Evolutionary conservation across 768 basidiomycete genomes (phyloP).

Genomic region (Crassisporium funariophilum): DNA sequence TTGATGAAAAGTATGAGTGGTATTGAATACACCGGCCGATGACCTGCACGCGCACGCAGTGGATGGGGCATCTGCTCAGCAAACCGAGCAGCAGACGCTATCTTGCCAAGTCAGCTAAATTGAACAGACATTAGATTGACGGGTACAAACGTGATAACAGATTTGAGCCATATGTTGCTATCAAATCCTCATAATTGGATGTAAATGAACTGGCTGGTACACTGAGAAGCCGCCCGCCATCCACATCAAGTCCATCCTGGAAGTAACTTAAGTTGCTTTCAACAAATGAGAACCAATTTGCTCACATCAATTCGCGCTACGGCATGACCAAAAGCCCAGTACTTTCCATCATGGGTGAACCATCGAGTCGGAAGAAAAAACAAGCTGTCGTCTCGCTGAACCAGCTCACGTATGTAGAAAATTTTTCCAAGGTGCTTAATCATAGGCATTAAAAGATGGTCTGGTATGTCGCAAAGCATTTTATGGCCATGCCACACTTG

Average conservation of each 20-base stretch:
- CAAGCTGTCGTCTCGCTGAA: background rate
- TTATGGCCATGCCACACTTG: background rate
- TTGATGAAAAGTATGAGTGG: slow-evolving; percentile 25
- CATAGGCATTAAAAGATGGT: background rate
- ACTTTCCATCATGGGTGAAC: background rate
- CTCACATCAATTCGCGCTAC: background rate
- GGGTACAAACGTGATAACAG: background rate
- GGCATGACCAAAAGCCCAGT: background rate
- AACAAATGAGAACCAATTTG: background rate
- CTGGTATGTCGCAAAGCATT: background rate
- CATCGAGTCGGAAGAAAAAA: background rate
- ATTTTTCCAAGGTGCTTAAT: background rate
- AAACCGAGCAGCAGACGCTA: background rate
- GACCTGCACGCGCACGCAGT: background rate
- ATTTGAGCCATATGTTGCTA: background rate
- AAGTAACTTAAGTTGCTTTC: background rate
- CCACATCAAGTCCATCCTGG: background rate
- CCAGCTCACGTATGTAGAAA: background rate
- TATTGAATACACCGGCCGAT: background rate
- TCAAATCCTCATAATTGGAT: background rate
- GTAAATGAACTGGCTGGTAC: background rate
- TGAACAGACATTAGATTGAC: background rate
- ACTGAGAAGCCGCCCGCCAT: background rate
- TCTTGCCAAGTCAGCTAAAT: background rate
- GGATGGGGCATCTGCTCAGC: background rate